Evolutionary conservation across 2,329 filamentous ascomycete species (phyloP), one percentile per base, ranked within the genome.

Genomic region (Curvularia verruculosa): DNA sequence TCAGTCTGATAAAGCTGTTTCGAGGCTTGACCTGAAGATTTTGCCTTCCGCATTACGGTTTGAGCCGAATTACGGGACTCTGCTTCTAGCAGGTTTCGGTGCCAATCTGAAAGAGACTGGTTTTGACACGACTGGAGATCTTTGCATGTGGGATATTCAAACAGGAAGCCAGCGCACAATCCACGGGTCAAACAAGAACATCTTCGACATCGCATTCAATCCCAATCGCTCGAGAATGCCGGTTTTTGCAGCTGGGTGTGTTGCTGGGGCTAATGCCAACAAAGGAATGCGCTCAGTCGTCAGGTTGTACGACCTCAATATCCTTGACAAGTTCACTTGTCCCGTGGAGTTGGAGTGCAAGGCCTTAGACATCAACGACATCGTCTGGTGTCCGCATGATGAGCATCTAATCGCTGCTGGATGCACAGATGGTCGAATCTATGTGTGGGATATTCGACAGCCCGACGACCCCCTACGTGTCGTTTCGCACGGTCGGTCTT

Each of bases 161-260:
- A 77, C 80, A 31, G 71, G 76, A 3, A 63, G 70, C 9, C 65
- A 76, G 23, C 60, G 83, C 1, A 63, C 73, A n/a, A 68, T 86
- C 0, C 70, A 73, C 10, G 80, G 80, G 1, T 78, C 79, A 15
- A 80, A 80, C 1, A 81, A 81, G 34, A 84, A 84, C 56, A 80
- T 87, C 0, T 87, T 86, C 63, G 85, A 87, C 60, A 74, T 84
- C 1, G 78, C 82, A 1, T 88, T 85, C 81, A 84, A 86, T 63
- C 80, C 82, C 0, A 59, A 54, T 10, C 56, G 65, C 10, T 56
- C 53, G 24, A n/a, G 15, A 3, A 73, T 60, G 7, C 67, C 81
- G 5, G 66, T 78, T 3, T 86, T 88, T 64, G 84, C 81, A 10
- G 82, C 83, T 2, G 86, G 82, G 1, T 82, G 79, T 54, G 79